phyloP scores from a whole-genome alignment of 2,329 filamentous ascomycete genomes.

The Diplocarpon mali region DNA sequence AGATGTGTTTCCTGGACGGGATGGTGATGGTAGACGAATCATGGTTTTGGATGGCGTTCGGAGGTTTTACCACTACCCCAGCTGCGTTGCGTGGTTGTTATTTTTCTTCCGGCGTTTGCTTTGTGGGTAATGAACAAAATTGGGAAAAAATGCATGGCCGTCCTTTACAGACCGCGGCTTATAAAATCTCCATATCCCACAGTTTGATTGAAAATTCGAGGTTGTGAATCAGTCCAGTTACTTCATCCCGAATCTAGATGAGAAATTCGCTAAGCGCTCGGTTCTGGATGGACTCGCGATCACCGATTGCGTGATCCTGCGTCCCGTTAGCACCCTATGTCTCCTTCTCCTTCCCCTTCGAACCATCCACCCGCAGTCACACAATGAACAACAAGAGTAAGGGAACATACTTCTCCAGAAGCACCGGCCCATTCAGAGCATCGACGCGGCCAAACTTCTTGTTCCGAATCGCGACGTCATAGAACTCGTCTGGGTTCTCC shows the following conservation, averaged over 20 bases:
- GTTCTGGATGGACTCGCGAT: slow-evolving; percentile 43
- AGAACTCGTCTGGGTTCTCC: slow-evolving; percentile 94
- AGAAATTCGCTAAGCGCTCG: slow-evolving; percentile 59
- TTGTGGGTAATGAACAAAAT: slow-evolving; percentile 6
- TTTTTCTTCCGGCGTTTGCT: slow-evolving; percentile 2
- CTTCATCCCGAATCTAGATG: slow-evolving; percentile 63
- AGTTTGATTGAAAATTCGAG: neutral
- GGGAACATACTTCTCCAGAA: slow-evolving; percentile 73
- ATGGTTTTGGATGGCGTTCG: slow-evolving; percentile 1
- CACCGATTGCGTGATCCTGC: slow-evolving; percentile 52
- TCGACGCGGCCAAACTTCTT: slow-evolving; percentile 92
- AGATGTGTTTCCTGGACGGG: neutral
- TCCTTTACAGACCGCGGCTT: too few species aligned
- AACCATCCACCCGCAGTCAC: too few species aligned
- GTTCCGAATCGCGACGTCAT: slow-evolving; percentile 79
- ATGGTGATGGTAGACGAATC: neutral
- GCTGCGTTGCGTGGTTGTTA: slow-evolving; percentile 3
- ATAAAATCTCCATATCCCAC: neutral
- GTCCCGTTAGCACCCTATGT: slow-evolving; percentile 7
- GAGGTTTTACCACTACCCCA: slow-evolving; percentile 5
- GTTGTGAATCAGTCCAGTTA: slow-evolving; percentile 16
- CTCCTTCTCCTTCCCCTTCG: neutral
- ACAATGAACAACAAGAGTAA: neutral
- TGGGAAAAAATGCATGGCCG: neutral
- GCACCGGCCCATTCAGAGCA: slow-evolving; percentile 72